These are phyloP conservation scores for Glomus cerebriforme DNA, from an alignment of 192 early-diverging fungal genomes.

Conservation along the genomic window DNA sequence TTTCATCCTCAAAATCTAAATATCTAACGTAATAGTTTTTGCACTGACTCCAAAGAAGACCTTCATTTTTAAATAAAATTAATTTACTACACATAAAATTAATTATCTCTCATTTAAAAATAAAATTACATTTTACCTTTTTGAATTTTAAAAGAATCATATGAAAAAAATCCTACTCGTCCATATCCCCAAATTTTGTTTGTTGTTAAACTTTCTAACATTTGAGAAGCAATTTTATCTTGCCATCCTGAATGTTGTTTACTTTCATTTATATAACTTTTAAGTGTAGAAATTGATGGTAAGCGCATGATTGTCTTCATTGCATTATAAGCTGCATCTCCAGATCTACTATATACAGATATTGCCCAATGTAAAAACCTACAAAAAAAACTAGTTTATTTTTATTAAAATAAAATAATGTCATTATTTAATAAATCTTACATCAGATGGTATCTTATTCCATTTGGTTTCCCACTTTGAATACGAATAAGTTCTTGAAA, in stretches of 20 bases:
- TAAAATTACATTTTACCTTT: neutral
- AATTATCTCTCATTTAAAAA: neutral
- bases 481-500: neutral
- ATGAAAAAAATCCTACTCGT: neutral
- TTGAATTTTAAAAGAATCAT: conserved; percentile 21
- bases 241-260: neutral
- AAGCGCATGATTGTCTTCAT: conserved; percentile 1
- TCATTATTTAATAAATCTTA: no score
- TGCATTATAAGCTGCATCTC: neutral
- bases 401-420: neutral
- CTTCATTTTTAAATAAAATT: no score
- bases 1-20: conserved; percentile 1
- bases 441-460: neutral
- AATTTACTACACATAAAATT: no score
- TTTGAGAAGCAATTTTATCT: neutral
- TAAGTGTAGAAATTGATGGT: neutral
- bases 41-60: no score
- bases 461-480: neutral
- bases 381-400: neutral
- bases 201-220: neutral
- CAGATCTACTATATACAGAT: neutral
- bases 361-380: conserved; percentile 2
- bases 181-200: neutral
- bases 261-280: neutral
- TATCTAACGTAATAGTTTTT: conserved; percentile 1